Percentiles rank a stretch among this genome's conserved stretches.
Conservation (phyloP, 257 asterid genomes). For the Rehmannia glutinosa region DNA sequence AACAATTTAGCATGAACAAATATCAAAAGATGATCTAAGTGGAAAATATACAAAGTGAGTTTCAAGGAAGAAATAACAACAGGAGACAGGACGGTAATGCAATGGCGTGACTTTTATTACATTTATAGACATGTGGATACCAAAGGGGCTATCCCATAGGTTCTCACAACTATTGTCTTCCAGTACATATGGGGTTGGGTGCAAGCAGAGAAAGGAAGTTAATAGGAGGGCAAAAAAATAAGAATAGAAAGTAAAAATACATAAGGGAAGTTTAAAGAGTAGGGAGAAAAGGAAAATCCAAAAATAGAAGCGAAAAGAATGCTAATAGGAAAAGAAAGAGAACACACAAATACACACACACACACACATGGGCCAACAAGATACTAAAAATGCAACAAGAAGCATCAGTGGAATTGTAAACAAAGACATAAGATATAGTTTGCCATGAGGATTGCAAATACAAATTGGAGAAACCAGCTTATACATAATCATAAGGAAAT, state of each 20-base stretch:
- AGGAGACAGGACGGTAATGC: too few species aligned
- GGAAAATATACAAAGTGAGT: not conserved
- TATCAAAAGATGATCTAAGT: not conserved
- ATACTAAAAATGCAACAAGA: slow-evolving; percentile 6
- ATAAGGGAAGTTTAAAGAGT: not conserved
- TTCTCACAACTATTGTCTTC: not conserved
- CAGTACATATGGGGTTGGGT: not conserved
- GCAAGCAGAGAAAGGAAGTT: not conserved
- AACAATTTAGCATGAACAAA: not conserved
- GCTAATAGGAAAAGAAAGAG: not conserved
- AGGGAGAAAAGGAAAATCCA: not conserved
- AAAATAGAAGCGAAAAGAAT: not conserved
- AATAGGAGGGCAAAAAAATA: too few species aligned
- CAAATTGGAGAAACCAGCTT: not conserved
- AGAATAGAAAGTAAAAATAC: not conserved
- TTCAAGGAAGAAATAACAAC: not conserved
- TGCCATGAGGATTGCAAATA: not conserved
- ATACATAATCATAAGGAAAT: not conserved
- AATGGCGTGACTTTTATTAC: not conserved
- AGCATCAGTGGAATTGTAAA: not conserved
- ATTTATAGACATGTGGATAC: not conserved
- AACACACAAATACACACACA: not conserved
- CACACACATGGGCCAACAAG: not conserved
- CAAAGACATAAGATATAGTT: not conserved
- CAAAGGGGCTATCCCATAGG: not conserved